Evolutionary conservation across 2,329 filamentous ascomycete genomes (phyloP), one percentile per base, ranked within the genome.

Genomic region (Sporothrix mexicana): DNA sequence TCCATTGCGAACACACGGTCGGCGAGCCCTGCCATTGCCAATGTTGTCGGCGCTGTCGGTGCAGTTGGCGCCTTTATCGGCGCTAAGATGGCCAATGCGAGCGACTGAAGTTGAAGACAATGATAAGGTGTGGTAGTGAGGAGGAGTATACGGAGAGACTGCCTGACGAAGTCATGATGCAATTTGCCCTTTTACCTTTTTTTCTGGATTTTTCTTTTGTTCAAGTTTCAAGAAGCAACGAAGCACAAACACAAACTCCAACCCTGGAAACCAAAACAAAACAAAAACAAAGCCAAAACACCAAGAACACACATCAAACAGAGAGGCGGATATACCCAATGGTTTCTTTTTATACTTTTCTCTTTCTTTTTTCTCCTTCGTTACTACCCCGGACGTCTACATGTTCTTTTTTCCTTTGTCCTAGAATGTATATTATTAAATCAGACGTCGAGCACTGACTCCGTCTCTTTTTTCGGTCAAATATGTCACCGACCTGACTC

Each of bases 1-100:
- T 84, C 82, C 12, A 83, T 83, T 59, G 86, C 84, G 74, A 77
- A 76, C 57, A 85, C 82, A 74, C 80, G 80, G 17, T 78, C 80
- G 23, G 82, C 79, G 45, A 84, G 82, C 72, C 83, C 83, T 53
- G 49, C 49, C 49, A 53, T 70, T 43, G 64, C 61, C 45, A 57
- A 45, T 30, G 49, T 72, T 20, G 62, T 72, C 23, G 64, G 64
- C 10, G 73, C 61, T n/a, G 69, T 71, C 10, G 72, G 69, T 17
- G 71, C 66, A 10, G 49, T 73, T 20, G 67, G 72, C 9, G 57
- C 72, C 13, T 73, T 57, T 17, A 47, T 73, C 23, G 69, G 72
- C 13, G 69, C 72, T 30, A 71, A 57, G 62, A 70, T 73, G 47
- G 59, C 57, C 6, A 53, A 25, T 9, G 25, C 9, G 10, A 30